Percentiles rank a stretch among this genome's conserved stretches.
Conservation (phyloP, 2,329 filamentous ascomycete species). For the Aspergillus unguis region DNA sequence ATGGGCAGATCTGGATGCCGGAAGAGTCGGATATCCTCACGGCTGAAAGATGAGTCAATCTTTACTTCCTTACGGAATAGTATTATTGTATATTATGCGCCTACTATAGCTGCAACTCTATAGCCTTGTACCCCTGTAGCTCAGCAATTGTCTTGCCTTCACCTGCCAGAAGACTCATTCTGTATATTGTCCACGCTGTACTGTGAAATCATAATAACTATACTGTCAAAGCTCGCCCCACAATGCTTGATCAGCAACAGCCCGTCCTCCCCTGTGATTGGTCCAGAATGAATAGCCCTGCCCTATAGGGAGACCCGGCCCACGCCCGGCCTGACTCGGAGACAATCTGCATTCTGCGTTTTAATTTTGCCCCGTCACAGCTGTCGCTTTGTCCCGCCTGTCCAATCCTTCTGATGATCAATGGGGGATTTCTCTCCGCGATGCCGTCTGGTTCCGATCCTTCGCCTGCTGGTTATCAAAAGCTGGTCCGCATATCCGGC, state of each 20-base stretch:
- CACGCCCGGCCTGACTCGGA: background rate
- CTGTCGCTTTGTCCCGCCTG: background rate
- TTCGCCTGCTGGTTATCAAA: background rate
- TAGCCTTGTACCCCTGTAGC: too few relatives aligned
- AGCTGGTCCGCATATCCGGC: constrained; percentile 4
- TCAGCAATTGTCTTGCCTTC: background rate
- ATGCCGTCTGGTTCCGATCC: background rate
- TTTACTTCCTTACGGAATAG: too few relatives aligned
- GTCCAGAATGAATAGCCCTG: background rate
- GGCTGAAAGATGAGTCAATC: constrained; percentile 8
- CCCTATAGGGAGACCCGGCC: constrained; percentile 15
- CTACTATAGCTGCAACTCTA: too few relatives aligned
- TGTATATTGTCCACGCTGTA: background rate
- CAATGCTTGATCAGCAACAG: constrained; percentile 18
- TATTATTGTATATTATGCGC: too few relatives aligned
- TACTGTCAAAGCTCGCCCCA: constrained; percentile 7
- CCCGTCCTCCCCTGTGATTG: background rate
- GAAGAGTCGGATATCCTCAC: constrained; percentile 18
- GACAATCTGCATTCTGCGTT: constrained; percentile 7
- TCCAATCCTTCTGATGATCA: background rate
- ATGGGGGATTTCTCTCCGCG: background rate
- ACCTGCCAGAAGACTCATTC: background rate
- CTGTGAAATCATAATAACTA: background rate
- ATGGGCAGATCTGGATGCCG: constrained; percentile 24
- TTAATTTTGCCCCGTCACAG: constrained; percentile 15